These are phyloP conservation scores for Chionographis japonica DNA, from an alignment of 106 monocot genomes.

Conservation along the genomic window DNA sequence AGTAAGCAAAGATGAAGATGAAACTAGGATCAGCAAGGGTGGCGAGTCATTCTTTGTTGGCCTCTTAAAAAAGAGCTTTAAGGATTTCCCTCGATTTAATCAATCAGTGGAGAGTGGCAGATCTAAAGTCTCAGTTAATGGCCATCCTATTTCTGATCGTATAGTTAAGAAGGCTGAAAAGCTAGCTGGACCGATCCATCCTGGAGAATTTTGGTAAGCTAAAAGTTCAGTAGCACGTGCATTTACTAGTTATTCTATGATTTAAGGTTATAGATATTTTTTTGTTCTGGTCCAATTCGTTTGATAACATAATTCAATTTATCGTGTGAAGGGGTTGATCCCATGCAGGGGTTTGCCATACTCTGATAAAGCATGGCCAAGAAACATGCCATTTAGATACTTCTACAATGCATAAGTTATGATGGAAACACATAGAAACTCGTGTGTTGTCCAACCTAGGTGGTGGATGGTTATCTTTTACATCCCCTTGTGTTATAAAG, in stretches of 20 bases:
- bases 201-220: constrained; percentile 88
- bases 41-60: constrained; percentile 80
- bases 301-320: too few relatives aligned
- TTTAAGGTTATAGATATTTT: neutral
- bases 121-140: constrained; percentile 73
- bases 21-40: constrained; percentile 35
- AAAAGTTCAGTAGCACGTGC: neutral
- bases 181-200: constrained; percentile 73
- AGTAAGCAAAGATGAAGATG: constrained; percentile 36
- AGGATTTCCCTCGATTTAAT: constrained; percentile 53
- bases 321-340: too few relatives aligned
- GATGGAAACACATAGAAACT: too few relatives aligned
- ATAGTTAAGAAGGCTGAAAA: constrained; percentile 90
- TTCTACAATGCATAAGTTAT: too few relatives aligned
- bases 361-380: too few relatives aligned
- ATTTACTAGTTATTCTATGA: neutral
- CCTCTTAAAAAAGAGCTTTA: constrained; percentile 86
- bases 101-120: constrained; percentile 41
- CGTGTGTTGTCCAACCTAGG: too few relatives aligned
- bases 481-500: too few relatives aligned
- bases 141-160: constrained; percentile 71
- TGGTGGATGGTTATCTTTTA: too few relatives aligned
- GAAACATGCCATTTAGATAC: too few relatives aligned
- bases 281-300: neutral
- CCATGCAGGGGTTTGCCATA: too few relatives aligned